A percentile compares a stretch with the other conserved stretches of the same genome.
These are phyloP conservation scores for Anisodus tanguticus DNA, from an alignment of 257 asterid species.

Conservation along the genomic window DNA sequence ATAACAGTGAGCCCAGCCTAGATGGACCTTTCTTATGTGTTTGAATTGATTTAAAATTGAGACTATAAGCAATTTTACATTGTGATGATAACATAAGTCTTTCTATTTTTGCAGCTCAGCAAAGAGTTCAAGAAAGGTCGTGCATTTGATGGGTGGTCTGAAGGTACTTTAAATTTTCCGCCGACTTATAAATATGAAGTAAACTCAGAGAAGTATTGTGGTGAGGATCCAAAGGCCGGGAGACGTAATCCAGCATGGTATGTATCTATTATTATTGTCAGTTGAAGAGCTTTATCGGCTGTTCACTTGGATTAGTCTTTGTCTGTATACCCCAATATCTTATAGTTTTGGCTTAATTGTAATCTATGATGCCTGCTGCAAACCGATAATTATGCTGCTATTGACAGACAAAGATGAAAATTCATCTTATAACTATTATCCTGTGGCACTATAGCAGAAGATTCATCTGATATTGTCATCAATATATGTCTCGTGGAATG, in stretches of 20 bases:
- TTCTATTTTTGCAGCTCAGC: slow-evolving; percentile 62
- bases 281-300: background rate
- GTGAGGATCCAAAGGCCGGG: slow-evolving; percentile 73
- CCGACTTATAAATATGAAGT: slow-evolving; percentile 90
- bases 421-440: slow-evolving; percentile 3
- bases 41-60: background rate
- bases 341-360: background rate
- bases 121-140: slow-evolving; percentile 81
- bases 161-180: slow-evolving; percentile 77
- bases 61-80: background rate
- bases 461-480: background rate
- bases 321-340: background rate
- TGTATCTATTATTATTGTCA: slow-evolving; percentile 31
- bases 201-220: slow-evolving; percentile 66
- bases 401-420: background rate
- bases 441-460: background rate
- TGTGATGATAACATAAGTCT: background rate
- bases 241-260: slow-evolving; percentile 98
- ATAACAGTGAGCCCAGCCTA: background rate
- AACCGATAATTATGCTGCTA: background rate
- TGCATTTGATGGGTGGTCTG: slow-evolving; percentile 96
- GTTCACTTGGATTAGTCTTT: slow-evolving; percentile 12
- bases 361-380: background rate
- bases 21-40: background rate
- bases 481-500: background rate